Evolutionary conservation across 2,329 filamentous ascomycete species (phyloP), one percentile per base, ranked within the genome.

Genomic region (Myriosclerotinia duriaeana): DNA sequence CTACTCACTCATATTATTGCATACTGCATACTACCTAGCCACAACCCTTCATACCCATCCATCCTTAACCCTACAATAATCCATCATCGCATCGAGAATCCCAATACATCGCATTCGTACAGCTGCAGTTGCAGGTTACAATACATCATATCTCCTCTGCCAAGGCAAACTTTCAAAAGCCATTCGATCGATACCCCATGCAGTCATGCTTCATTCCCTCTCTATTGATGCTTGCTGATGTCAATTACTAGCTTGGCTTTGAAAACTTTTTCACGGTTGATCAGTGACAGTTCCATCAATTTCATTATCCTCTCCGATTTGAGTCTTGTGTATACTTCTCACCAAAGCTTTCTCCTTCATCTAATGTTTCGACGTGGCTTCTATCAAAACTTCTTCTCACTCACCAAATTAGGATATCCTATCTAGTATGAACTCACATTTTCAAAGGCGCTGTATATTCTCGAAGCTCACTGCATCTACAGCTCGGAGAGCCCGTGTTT

Each of bases 401-500:
- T 48, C 22, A 38, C 46, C 54, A 34, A 12, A 44, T 42, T 36
- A 53, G 44, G 36, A n/a, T 30, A 60, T 38, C 17, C 22, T 26
- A 59, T 53, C 64, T 30, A 26, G 5, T 40, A 60, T 53, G 46
- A n/a, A 22, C 9, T n/a, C 26, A 20, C 36, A 42, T 59, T 30
- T 54, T 48, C 34, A 14, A 14, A 40, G 44, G 54, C 20, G 26
- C 22, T 42, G 15, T 36, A 30, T 50, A 14, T 44, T 58, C 30
- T 40, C 36, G 54, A 52, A 65, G 44, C 54, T 65, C 56, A 60
- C 54, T 65, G 54, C 48, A 42, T 50, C n/a, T 59, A 50, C 38
- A 11, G 38, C n/a, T 65, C 64, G 64, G 64, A 60, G 54, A 59
- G 34, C 46, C 64, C 64, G 64, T 36, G 64, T 44, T 42, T 48